Conservation (phyloP, 2,329 filamentous ascomycete genomes). For the Neonectria coccinea region DNA sequence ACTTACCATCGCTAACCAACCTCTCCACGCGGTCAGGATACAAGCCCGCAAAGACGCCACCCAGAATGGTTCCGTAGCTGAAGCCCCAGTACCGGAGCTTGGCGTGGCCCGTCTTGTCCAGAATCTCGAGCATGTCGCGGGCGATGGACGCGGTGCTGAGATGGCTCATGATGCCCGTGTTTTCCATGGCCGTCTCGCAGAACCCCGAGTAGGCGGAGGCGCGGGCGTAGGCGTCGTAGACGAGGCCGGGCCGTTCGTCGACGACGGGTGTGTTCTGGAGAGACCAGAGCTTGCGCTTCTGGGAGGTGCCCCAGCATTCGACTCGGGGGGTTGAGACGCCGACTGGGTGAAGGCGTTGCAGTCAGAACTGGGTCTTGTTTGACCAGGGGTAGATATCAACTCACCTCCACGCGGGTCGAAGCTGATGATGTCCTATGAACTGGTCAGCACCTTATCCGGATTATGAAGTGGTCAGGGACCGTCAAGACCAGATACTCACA, state of each 20-base stretch:
- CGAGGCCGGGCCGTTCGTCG: slow-evolving; percentile 59
- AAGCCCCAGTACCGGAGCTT: slow-evolving; percentile 66
- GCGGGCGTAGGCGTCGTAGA: slow-evolving; percentile 59
- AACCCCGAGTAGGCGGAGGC: slow-evolving; percentile 55
- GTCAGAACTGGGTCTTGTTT: neutral
- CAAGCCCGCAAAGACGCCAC: slow-evolving; percentile 64
- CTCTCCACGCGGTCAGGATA: slow-evolving; percentile 64
- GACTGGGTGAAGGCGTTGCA: slow-evolving; percentile 43
- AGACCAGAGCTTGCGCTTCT: slow-evolving; percentile 57
- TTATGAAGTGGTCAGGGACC: neutral
- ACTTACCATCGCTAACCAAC: slow-evolving; percentile 63
- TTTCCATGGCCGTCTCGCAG: slow-evolving; percentile 56
- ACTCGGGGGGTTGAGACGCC: slow-evolving; percentile 62
- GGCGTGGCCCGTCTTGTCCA: slow-evolving; percentile 54
- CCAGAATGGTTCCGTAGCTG: slow-evolving; percentile 66
- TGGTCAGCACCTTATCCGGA: neutral
- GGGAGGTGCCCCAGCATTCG: slow-evolving; percentile 62
- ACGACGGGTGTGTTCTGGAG: slow-evolving; percentile 58
- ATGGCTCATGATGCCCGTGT: slow-evolving; percentile 54
- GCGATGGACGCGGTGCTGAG: slow-evolving; percentile 59
- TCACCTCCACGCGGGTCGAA: slow-evolving; percentile 63
- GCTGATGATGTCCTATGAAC: slow-evolving; percentile 59
- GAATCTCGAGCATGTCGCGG: slow-evolving; percentile 61
- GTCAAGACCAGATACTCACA: slow-evolving; percentile 45
- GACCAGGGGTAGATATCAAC: slow-evolving; percentile 15